phyloP scores from a whole-genome alignment of 768 basidiomycete genomes.

The Amanita thiersii region DNA sequence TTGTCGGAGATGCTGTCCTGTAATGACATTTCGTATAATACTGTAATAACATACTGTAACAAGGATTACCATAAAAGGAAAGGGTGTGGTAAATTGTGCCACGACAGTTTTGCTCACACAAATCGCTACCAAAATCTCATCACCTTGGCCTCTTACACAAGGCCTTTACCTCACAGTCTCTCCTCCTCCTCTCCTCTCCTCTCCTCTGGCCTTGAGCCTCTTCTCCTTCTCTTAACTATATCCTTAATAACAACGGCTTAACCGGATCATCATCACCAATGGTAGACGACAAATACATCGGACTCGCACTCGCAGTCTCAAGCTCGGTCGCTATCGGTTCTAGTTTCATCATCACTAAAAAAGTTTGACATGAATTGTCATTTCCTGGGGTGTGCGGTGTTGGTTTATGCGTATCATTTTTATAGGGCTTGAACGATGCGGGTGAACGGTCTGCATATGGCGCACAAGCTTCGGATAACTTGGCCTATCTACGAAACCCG shows the following conservation, averaged over 20 bases:
- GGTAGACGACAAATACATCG: slow-evolving; percentile 95
- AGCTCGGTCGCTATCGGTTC: slow-evolving; percentile 86
- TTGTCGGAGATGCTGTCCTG: no score
- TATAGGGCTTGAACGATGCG: slow-evolving; percentile 87
- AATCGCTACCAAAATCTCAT: no score
- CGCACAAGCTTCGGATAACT: slow-evolving; percentile 69
- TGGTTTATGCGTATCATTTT: slow-evolving; percentile 9
- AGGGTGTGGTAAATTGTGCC: no score
- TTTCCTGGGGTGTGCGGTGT: not conserved
- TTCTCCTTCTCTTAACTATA: not conserved
- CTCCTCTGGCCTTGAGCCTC: not conserved
- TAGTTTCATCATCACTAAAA: slow-evolving; percentile 99
- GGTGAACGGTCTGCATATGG: slow-evolving; percentile 40
- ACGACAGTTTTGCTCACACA: no score
- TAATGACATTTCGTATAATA: no score
- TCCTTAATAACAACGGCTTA: no score
- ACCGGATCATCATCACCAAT: slow-evolving; percentile 22
- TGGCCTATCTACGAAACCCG: slow-evolving; percentile 81
- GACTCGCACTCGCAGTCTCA: slow-evolving; percentile 80
- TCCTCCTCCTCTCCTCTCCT: not conserved
- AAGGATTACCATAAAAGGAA: no score
- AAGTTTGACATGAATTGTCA: slow-evolving; percentile 40
- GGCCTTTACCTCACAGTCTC: no score
- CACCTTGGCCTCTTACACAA: no score
- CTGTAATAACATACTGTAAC: no score